phyloP scores from a whole-genome alignment of 2,329 filamentous ascomycete genomes.

The Aureobasidium sp. region DNA sequence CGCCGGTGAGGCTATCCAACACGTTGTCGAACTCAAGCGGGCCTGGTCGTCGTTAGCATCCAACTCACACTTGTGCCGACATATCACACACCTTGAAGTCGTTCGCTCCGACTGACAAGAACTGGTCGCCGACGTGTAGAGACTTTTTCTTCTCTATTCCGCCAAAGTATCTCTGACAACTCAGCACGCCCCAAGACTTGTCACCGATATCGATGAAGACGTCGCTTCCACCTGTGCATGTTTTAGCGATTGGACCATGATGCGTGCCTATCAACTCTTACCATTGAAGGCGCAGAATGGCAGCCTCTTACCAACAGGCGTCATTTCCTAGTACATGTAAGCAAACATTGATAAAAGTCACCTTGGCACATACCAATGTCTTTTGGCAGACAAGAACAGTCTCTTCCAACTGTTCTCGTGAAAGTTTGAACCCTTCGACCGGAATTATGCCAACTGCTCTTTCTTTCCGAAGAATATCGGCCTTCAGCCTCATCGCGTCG shows the following conservation, averaged over 20 bases:
- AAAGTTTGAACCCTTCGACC: slow-evolving; percentile 39
- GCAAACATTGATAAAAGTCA: not conserved
- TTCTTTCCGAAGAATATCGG: slow-evolving; percentile 76
- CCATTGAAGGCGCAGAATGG: slow-evolving; percentile 98
- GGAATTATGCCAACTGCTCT: slow-evolving; percentile 50
- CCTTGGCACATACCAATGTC: slow-evolving; percentile 46
- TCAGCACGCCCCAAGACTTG: slow-evolving; percentile 90
- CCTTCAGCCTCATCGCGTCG: slow-evolving; percentile 67
- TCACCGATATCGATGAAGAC: slow-evolving; percentile 98
- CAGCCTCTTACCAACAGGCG: slow-evolving; percentile 55
- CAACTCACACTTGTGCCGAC: not conserved
- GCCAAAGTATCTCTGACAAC: slow-evolving; percentile 86
- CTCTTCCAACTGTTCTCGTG: slow-evolving; percentile 84
- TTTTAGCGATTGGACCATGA: not conserved
- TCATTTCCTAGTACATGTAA: slow-evolving; percentile 52
- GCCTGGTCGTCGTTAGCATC: slow-evolving; percentile 39
- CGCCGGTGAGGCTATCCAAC: slow-evolving; percentile 87
- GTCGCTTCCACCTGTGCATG: slow-evolving; percentile 65
- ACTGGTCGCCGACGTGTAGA: slow-evolving; percentile 91
- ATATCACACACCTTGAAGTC: slow-evolving; percentile 65
- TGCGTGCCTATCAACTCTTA: slow-evolving; percentile 18
- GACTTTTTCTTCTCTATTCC: slow-evolving; percentile 67
- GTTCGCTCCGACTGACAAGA: slow-evolving; percentile 87
- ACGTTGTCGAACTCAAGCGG: slow-evolving; percentile 68
- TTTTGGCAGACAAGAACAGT: slow-evolving; percentile 92